Conservation (phyloP, 768 basidiomycete genomes). For the Calocybe cyanea region DNA sequence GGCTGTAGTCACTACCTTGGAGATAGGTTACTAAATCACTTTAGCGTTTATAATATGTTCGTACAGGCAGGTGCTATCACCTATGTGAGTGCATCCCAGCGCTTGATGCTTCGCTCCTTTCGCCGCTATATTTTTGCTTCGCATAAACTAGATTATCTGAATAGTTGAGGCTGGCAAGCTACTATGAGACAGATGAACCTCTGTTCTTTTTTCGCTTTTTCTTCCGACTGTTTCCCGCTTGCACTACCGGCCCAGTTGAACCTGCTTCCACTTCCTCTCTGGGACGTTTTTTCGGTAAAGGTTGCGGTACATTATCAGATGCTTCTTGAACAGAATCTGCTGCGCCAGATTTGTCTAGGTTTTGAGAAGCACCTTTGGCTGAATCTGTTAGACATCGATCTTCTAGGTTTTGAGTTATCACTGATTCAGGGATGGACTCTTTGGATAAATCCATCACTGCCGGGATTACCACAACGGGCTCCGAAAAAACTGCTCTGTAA, state of each 20-base stretch:
- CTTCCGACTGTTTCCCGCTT: slow-evolving; percentile 20
- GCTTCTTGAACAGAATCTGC: background rate
- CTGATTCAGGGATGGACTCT: background rate
- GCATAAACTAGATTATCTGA: no score
- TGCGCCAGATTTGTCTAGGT: background rate
- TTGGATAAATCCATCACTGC: slow-evolving; percentile 7
- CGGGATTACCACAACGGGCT: slow-evolving; percentile 65
- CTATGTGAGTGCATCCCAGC: slow-evolving; percentile 30
- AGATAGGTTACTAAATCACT: background rate
- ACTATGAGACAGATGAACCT: slow-evolving; percentile 32
- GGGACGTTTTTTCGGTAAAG: slow-evolving; percentile 19
- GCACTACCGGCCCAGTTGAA: slow-evolving; percentile 1
- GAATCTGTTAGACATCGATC: background rate
- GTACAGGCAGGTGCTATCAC: slow-evolving; percentile 55
- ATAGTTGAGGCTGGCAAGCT: no score
- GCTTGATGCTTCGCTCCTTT: no score
- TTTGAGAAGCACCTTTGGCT: background rate
- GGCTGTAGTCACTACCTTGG: background rate
- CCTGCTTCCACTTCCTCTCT: slow-evolving; percentile 16
- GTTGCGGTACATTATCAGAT: background rate
- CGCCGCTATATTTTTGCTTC: no score
- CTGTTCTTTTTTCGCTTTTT: slow-evolving; percentile 28
- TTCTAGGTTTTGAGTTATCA: background rate
- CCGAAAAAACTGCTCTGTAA: slow-evolving; percentile 75
- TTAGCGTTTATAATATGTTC: slow-evolving; percentile 57